Evolutionary conservation across 2,329 filamentous ascomycete genomes (phyloP), one percentile per base, ranked within the genome.

Genomic region (Didymella sp.): DNA sequence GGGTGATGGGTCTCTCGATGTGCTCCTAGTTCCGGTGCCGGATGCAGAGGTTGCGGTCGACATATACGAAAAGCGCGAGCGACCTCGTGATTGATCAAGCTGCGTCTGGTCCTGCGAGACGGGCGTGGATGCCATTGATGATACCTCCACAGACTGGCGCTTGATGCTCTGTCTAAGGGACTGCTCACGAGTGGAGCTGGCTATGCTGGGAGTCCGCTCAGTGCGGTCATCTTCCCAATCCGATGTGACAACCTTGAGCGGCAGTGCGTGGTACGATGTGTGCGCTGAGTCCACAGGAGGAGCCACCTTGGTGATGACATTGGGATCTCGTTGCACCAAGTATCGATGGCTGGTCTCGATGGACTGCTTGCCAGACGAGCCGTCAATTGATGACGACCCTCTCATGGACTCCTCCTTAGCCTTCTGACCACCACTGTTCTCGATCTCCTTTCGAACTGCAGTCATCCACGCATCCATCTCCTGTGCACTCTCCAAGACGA

Each of bases 401-500:
- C 70, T 47, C 40, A 60, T 64, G 4, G 68, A 61, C 22, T 76
- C 73, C 11, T 70, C 62, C 51, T 67, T 71, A 2, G 57, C 57
- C 72, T 84, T 87, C 77, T 85, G 88, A 17, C 89, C 89, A 25
- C 89, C 89, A 7, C 90, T 76, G 6, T 80, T 79, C 64, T 91
- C 87, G 48, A 94, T 92, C 68, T 90, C 87, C 51, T 82, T 82
- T 35, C 90, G 84, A 27, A 94, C 78, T 0, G 83, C 80, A 1
- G 82, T 81, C 71, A 94, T 85, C 91, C 91, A 95, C 40, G 80
- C 78, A 58, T 92, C 88, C 89, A 94, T 90, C 41, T 90, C 87
- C 60, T 89, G 85, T 2, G 88, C 87, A 58, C 79, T 86, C 49
- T 91, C 86, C 61, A 93, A 87, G 0, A 94, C 85, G 71, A 95